Base-by-base conservation (phyloP, 495 filamentous ascomycete species). In the Tuber indicum region DNA sequence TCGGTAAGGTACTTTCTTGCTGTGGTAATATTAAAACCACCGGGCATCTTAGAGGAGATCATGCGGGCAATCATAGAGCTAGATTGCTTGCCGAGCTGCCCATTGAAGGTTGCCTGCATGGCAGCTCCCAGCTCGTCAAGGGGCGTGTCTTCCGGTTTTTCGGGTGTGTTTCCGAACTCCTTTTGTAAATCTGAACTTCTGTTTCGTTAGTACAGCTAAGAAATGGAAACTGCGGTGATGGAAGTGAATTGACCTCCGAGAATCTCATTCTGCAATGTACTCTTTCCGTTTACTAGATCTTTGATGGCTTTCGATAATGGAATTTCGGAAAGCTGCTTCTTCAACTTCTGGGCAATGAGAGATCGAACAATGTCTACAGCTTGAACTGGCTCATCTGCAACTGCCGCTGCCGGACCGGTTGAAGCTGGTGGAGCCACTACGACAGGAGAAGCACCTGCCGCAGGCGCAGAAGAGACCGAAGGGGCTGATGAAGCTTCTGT, bases 41-140 rank as follows among this genome's bases (percentile, higher is more conserved):
- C 96, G 46, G 96, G 96, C 96, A 99, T 98, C 85, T 99, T 99
- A 8, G 96, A 97, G 6, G 96, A 98, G 43, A 99, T 94, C 83
- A 98, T 87, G 77, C 95, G 90, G 45, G 96, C 95, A 82, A 98
- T 91, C 74, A 98, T 90, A 6, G 96, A 97, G 44, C 93, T 93
- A 0, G 96, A 95, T 75, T 98, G 96, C 86, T 99, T 98, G 80
- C 96, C 96, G 72, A 98, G 90, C 86, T 98, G 94, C 72, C 96
- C 96, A 85, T 97, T 96, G 87, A 98, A 99, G 44, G 96, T 98
- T 43, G 93, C 91, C 86, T 98, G 96, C 92, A 99, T 97, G 14
- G 96, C 88, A 72, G 92, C 94, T 85, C 96, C 93, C 72, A 99
- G 87, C 86, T 99, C 96, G 82, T 98, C 96, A 58, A 99, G 87